Evolutionary conservation across 1,284 basidiomycete genomes (phyloP), one percentile per base, ranked within the genome.

Genomic region (Marasmius tenuissimus): DNA sequence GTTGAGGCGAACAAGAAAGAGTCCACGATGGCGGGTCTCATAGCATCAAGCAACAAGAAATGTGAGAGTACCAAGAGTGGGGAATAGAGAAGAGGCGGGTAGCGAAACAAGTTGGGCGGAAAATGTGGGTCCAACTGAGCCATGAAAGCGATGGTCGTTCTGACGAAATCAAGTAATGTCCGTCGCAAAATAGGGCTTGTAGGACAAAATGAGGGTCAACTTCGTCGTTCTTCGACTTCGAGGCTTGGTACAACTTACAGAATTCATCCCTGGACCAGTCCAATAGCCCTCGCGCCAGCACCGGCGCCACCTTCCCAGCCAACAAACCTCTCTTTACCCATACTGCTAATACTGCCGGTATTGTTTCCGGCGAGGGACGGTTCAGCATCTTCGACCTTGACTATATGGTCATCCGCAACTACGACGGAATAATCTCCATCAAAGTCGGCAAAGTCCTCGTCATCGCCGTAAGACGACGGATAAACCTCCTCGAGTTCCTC

Each of bases 221-320:
- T 47, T n/a, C 9, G 7, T 14, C 16, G 14, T n/a, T 20, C 8
- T 10, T 18, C 16, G n/a, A 5, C 9, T 18, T 14, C 20, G 7
- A 47, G 11, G 27, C 27, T 27, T 47, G 16, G 16, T n/a, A 47
- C 5, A 7, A 8, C 16, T 20, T 14, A 20, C 20, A 47, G 20
- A 16, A 47, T 47, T 42, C 45, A 47, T 47, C 45, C 45, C 20
- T 47, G 45, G 20, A 47, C 45, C 61, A 89, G 76, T 22, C 87
- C 91, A 74, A 93, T 79, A 40, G 89, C 88, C 20, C 91, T 81
- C 42, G 91, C 91, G 22, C 91, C 91, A 51, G 91, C 87, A 42
- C 91, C 91, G 14, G 78, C 76, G 12, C 81, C 83, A 14, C 91
- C 91, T 64, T 90, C 86, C 91, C 91, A 93, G 18, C 87, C 89